Evolutionary conservation across 495 filamentous ascomycete species (phyloP).

Genomic region (Penicillium ochrochloron): DNA sequence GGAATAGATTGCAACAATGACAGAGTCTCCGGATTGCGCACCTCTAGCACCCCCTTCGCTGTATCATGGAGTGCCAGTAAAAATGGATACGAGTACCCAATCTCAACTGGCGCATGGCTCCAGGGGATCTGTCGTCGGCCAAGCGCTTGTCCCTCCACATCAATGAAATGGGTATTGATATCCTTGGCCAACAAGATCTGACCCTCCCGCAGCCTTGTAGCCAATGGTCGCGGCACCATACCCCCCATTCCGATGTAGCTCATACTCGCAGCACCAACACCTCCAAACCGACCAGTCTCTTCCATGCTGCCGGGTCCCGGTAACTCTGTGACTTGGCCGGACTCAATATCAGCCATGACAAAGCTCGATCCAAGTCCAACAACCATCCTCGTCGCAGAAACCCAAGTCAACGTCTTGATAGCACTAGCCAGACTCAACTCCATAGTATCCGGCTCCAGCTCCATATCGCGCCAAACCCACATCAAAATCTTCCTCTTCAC

Average conservation of each 20-base stretch:
- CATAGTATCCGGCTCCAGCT: constrained; percentile 70
- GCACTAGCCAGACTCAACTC: constrained; percentile 81
- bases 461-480: constrained; percentile 96
- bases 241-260: constrained; percentile 94
- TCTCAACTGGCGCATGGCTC: constrained; percentile 81
- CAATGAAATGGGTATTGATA: constrained; percentile 91
- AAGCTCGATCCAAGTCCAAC: constrained; percentile 88
- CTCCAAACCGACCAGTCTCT: constrained; percentile 65
- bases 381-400: constrained; percentile 79
- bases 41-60: constrained; percentile 83
- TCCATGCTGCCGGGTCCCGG: constrained; percentile 77
- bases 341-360: constrained; percentile 85
- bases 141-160: constrained; percentile 77
- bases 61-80: constrained; percentile 83
- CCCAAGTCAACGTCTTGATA: constrained; percentile 87
- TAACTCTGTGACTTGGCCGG: constrained; percentile 70
- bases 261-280: constrained; percentile 77
- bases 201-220: constrained; percentile 77
- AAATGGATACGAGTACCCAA: constrained; percentile 97
- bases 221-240: constrained; percentile 87
- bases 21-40: constrained; percentile 90
- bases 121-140: constrained; percentile 90
- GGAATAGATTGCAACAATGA: constrained; percentile 83
- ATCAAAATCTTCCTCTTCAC: constrained; percentile 87
- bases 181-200: constrained; percentile 92